Conservation (phyloP, 176 grass and related monocot genomes). For the Chrysopogon serrulatus region DNA sequence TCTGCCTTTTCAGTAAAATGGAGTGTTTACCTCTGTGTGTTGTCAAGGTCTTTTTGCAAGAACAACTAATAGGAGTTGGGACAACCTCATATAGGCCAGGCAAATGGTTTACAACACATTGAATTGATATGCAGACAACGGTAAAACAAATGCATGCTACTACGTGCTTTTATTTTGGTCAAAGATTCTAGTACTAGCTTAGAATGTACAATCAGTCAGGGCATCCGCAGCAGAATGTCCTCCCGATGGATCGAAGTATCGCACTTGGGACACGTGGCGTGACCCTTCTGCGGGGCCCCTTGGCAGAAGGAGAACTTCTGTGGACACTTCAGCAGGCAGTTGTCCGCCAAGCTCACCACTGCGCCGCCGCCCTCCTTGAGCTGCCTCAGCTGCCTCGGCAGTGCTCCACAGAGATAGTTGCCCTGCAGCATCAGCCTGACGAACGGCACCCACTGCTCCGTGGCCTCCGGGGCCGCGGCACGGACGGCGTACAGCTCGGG, state of each 20-base stretch:
- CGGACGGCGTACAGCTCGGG: constrained; percentile 46
- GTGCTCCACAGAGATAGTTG: constrained; percentile 38
- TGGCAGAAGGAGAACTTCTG: constrained; percentile 42
- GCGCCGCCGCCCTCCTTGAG: constrained; percentile 31
- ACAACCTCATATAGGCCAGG: background rate
- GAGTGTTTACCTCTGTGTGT: background rate
- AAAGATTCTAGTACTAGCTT: background rate
- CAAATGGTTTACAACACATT: background rate
- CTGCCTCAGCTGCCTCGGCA: constrained; percentile 35
- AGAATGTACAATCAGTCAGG: constrained; percentile 4
- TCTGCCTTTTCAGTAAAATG: background rate
- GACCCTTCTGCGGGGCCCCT: constrained; percentile 44
- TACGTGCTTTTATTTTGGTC: background rate
- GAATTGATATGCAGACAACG: background rate
- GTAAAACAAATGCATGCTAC: background rate
- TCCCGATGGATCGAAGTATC: constrained; percentile 2
- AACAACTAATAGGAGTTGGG: background rate
- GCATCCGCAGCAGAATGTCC: background rate
- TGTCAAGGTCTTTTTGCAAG: background rate
- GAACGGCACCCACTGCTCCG: constrained; percentile 30
- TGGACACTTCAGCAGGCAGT: constrained; percentile 49
- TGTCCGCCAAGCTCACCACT: constrained; percentile 44
- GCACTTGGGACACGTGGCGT: constrained; percentile 35
- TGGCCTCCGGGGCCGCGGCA: background rate
- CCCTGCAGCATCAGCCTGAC: constrained; percentile 40